Percentiles rank a stretch among this genome's conserved stretches.
phyloP scores from a whole-genome alignment of 140 eudicot genomes.

The Ambrosia hybrid region DNA sequence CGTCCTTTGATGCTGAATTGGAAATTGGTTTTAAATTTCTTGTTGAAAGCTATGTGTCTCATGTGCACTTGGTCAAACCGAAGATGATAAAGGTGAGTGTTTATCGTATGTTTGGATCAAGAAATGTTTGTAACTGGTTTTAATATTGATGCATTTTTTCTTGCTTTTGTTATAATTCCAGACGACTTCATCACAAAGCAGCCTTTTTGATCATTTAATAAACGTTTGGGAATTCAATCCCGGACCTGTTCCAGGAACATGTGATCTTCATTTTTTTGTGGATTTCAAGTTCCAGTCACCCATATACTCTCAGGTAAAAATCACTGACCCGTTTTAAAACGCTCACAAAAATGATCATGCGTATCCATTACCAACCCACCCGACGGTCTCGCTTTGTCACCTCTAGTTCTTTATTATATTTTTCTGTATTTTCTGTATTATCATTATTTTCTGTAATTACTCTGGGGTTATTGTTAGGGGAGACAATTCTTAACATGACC shows the following conservation, averaged over 20 bases:
- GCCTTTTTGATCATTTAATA: slow-evolving; percentile 92
- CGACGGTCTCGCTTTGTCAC: too few relatives aligned
- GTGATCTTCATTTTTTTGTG: slow-evolving; percentile 81
- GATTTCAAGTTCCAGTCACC: slow-evolving; percentile 98
- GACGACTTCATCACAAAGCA: slow-evolving; percentile 86
- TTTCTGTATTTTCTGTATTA: too few relatives aligned
- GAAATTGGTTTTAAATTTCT: slow-evolving; percentile 95
- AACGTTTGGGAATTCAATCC: slow-evolving; percentile 92
- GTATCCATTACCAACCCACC: too few relatives aligned
- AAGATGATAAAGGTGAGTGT: slow-evolving; percentile 62
- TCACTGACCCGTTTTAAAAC: neutral
- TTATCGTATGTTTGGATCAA: neutral
- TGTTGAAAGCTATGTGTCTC: slow-evolving; percentile 93
- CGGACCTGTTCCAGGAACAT: slow-evolving; percentile 86
- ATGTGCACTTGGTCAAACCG: slow-evolving; percentile 69
- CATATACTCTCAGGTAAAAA: slow-evolving; percentile 77
- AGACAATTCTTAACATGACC: too few relatives aligned
- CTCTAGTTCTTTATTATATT: neutral
- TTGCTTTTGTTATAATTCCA: slow-evolving; percentile 34
- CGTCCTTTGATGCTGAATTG: slow-evolving; percentile 90
- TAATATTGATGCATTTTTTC: slow-evolving; percentile 10
- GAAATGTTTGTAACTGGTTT: neutral
- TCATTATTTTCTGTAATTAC: too few relatives aligned
- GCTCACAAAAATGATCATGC: too few relatives aligned
- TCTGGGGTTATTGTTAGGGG: too few relatives aligned